Evolutionary conservation across 371 early-diverging fungal genomes (phyloP).

Genomic region (Lichtheimia ramosa): DNA sequence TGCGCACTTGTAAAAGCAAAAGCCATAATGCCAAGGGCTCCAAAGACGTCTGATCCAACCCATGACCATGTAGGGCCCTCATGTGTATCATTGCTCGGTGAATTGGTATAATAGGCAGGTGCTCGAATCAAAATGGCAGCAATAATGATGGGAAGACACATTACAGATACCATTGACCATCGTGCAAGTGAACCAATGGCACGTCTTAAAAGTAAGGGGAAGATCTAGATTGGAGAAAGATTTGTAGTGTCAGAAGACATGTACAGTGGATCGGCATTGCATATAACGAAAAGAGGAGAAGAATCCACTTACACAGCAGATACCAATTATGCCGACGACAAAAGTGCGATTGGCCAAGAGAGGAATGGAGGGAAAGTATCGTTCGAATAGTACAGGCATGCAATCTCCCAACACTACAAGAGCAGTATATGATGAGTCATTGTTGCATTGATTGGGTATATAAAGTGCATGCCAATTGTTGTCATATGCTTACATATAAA

Average conservation of each 20-base stretch:
- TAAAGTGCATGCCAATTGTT: too few relatives aligned
- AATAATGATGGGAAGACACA: constrained; percentile 43
- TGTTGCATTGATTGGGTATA: too few relatives aligned
- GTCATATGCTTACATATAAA: constrained; percentile 23
- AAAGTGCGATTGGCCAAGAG: constrained; percentile 41
- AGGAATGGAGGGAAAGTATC: constrained; percentile 36
- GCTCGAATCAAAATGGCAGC: constrained; percentile 35
- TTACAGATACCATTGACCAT: constrained; percentile 42
- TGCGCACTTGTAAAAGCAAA: constrained; percentile 65
- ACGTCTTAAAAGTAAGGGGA: constrained; percentile 38
- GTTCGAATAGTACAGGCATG: constrained; percentile 41
- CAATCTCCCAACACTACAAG: constrained; percentile 32
- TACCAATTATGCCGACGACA: constrained; percentile 38
- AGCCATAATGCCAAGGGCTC: constrained; percentile 63
- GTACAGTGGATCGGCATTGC: neutral
- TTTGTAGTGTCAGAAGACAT: neutral
- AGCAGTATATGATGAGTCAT: neutral
- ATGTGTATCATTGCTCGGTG: constrained; percentile 19
- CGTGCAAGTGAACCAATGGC: constrained; percentile 48
- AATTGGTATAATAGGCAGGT: constrained; percentile 37
- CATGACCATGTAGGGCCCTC: constrained; percentile 16
- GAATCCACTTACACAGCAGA: constrained; percentile 19
- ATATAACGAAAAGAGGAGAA: neutral
- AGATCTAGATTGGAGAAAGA: constrained; percentile 19
- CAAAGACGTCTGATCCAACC: constrained; percentile 52